A percentile compares a stretch with the other conserved stretches of the same genome.
Conservation (phyloP, 2,329 filamentous ascomycete genomes). For the Neobulgaria alba region DNA sequence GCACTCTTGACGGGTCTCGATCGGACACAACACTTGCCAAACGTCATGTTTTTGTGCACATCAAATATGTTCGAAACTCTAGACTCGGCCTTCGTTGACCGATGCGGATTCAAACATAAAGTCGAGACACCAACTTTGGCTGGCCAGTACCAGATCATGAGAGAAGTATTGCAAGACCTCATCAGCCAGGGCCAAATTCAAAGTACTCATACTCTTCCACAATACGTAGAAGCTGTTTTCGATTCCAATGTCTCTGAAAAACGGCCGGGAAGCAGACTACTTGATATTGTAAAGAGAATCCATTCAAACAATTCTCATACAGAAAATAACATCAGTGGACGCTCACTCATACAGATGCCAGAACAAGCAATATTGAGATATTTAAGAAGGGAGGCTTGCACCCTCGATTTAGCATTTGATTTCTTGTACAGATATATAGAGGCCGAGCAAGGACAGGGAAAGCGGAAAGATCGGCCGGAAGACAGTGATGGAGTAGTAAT, state of each 20-base stretch:
- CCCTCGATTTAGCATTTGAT: constrained; percentile 13
- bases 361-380: constrained; percentile 21
- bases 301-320: constrained; percentile 2
- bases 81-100: constrained; percentile 26
- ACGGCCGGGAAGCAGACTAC: constrained; percentile 12
- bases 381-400: constrained; percentile 16
- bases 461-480: too few relatives aligned
- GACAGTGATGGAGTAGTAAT: neutral
- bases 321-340: constrained; percentile 16
- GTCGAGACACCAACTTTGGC: constrained; percentile 17
- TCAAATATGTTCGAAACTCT: constrained; percentile 24
- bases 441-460: constrained; percentile 2
- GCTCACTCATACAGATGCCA: constrained; percentile 21
- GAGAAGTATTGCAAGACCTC: constrained; percentile 17
- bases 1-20: constrained; percentile 28
- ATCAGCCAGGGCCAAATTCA: constrained; percentile 14
- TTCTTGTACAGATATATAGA: constrained; percentile 14
- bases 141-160: constrained; percentile 26
- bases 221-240: constrained; percentile 17
- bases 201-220: constrained; percentile 13
- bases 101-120: constrained; percentile 18
- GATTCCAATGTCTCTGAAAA: neutral
- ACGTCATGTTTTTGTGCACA: constrained; percentile 26
- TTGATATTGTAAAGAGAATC: constrained; percentile 14
- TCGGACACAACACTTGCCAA: constrained; percentile 15